Conservation (phyloP, 164 flowering plant species). For the Santalum album region DNA sequence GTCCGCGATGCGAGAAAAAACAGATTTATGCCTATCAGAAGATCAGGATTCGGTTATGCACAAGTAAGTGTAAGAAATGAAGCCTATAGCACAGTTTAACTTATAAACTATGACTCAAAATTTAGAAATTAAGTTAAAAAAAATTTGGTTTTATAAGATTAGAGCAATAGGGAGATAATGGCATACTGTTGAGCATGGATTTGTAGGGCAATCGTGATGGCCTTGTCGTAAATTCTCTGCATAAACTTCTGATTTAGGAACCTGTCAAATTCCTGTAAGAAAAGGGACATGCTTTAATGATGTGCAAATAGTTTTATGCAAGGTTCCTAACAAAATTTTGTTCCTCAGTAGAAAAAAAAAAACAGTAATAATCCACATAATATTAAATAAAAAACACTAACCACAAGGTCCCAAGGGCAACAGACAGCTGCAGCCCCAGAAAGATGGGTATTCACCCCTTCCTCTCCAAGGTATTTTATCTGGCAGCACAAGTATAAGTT, state of each 20-base stretch:
- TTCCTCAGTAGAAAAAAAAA: neutral
- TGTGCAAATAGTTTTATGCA: neutral
- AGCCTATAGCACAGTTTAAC: no score
- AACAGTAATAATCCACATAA: no score
- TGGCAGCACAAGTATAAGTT: neutral
- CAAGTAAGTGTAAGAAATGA: no score
- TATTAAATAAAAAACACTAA: constrained; percentile 5
- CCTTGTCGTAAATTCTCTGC: neutral
- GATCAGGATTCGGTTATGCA: neutral
- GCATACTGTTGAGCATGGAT: neutral
- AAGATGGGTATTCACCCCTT: neutral
- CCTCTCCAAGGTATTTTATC: constrained; percentile 6
- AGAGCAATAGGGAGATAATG: neutral
- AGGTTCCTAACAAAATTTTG: neutral
- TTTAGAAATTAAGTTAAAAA: no score
- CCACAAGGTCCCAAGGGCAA: constrained; percentile 7
- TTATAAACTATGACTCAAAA: no score
- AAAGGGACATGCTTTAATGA: neutral
- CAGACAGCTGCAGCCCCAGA: constrained; percentile 6
- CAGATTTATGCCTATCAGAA: neutral
- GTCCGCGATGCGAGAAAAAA: constrained; percentile 1
- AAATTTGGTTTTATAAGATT: neutral
- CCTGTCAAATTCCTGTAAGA: neutral
- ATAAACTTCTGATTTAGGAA: neutral
- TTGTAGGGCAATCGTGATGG: neutral